Evolutionary conservation across 192 early-diverging fungal species (phyloP).

Genomic region (Podila epigama): DNA sequence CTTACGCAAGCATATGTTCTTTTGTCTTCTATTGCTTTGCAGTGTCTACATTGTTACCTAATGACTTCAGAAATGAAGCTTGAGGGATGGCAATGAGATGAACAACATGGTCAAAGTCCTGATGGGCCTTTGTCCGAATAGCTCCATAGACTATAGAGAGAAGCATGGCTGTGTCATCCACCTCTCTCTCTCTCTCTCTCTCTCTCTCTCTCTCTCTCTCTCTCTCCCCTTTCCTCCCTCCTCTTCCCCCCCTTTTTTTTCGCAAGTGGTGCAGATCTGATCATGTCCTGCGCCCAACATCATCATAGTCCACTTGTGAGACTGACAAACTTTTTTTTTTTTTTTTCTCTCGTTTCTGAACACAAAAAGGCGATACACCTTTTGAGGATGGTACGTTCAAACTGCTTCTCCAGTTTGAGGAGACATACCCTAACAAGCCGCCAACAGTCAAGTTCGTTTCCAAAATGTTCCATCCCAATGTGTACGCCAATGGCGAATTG

Average conservation of each 20-base stretch:
- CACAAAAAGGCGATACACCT: slow-evolving; percentile 93
- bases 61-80: not conserved
- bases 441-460: slow-evolving; percentile 94
- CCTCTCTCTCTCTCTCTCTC: no score
- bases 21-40: not conserved
- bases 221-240: no score
- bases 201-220: no score
- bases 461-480: slow-evolving; percentile 98
- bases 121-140: no score
- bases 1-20: not conserved
- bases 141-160: no score
- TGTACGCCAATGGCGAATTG: slow-evolving; percentile 96
- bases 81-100: not conserved
- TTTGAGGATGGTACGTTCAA: slow-evolving; percentile 99
- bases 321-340: not conserved
- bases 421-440: slow-evolving; percentile 97
- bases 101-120: not conserved
- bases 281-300: not conserved
- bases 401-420: slow-evolving; percentile 92
- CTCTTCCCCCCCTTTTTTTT: no score
- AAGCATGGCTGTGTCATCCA: no score
- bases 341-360: slow-evolving; percentile 27
- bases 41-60: not conserved
- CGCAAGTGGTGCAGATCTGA: no score
- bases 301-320: not conserved